These are phyloP conservation scores for Candida hispaniensis DNA, from an alignment of 805 yeast genomes.

Conservation along the genomic window DNA sequence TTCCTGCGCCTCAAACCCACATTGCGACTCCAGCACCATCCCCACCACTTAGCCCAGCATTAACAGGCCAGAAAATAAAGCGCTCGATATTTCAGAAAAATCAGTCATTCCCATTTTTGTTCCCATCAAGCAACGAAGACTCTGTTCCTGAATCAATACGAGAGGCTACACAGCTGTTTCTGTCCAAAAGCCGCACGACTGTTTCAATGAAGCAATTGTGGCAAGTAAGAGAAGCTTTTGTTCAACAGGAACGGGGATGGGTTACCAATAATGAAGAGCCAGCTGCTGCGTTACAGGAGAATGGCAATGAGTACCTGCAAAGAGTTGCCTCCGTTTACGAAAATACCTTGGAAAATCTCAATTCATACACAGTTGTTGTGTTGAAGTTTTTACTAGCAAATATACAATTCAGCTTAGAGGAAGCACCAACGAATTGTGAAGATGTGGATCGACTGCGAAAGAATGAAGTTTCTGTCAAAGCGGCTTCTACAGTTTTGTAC, in stretches of 20 bases:
- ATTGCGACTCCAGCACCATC: slow-evolving; percentile 86
- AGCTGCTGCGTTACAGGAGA: slow-evolving; percentile 35
- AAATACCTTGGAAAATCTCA: slow-evolving; percentile 42
- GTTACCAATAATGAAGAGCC: slow-evolving; percentile 14
- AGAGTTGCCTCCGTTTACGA: slow-evolving; percentile 54
- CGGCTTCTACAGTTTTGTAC: slow-evolving; percentile 43
- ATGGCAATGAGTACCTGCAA: no score
- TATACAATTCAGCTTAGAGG: slow-evolving; percentile 23
- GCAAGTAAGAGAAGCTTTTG: slow-evolving; percentile 58
- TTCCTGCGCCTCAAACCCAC: slow-evolving; percentile 50
- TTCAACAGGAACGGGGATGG: slow-evolving; percentile 66
- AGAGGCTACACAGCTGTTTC: slow-evolving; percentile 67
- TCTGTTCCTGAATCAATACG: slow-evolving; percentile 60
- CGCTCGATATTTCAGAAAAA: slow-evolving; percentile 47
- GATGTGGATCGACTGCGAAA: slow-evolving; percentile 40
- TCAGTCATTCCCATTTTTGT: slow-evolving; percentile 55
- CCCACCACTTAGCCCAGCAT: slow-evolving; percentile 49
- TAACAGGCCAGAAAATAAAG: slow-evolving; percentile 27
- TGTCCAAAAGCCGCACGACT: slow-evolving; percentile 51
- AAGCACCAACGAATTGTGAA: slow-evolving; percentile 3
- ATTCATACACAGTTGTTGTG: slow-evolving; percentile 53
- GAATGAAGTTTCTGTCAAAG: slow-evolving; percentile 54
- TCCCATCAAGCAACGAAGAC: slow-evolving; percentile 39
- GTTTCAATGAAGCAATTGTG: slow-evolving; percentile 62
- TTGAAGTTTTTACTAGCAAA: slow-evolving; percentile 53